Conservation (phyloP, 2,329 filamentous ascomycete genomes). For the Ploettnerulaceae sp. region DNA sequence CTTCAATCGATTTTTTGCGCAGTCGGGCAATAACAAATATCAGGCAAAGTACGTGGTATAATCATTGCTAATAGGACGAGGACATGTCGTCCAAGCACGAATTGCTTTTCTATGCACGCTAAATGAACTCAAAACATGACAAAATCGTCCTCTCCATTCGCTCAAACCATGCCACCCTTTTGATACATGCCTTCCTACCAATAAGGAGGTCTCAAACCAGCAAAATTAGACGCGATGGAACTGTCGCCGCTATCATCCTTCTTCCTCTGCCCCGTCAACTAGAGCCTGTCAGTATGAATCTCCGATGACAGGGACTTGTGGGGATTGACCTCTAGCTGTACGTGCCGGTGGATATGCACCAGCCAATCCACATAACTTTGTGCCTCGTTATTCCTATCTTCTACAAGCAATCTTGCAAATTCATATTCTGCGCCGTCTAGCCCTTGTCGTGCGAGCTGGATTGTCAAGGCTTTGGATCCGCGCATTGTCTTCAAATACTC, state of each 20-base stretch:
- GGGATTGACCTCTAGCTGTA: conserved; percentile 74
- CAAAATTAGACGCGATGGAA: conserved; percentile 49
- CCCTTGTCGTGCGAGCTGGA: conserved; percentile 88
- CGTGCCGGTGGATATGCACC: conserved; percentile 87
- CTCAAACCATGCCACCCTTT: no score
- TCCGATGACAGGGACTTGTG: no score
- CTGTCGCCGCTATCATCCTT: conserved; percentile 55
- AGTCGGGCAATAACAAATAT: neutral
- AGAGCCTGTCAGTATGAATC: conserved; percentile 13
- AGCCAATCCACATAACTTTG: conserved; percentile 99
- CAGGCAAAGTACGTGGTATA: neutral
- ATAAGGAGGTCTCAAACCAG: conserved; percentile 54
- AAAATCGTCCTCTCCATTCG: neutral
- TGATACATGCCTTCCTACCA: conserved; percentile 40
- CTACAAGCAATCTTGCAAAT: conserved; percentile 84
- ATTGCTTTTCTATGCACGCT: conserved; percentile 20
- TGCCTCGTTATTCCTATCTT: conserved; percentile 96
- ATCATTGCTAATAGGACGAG: no score
- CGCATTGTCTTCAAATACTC: conserved; percentile 78
- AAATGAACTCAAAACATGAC: conserved; percentile 16
- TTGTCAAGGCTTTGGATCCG: conserved; percentile 79
- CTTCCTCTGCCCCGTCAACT: conserved; percentile 67
- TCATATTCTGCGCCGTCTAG: conserved; percentile 95
- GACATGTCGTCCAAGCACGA: no score
- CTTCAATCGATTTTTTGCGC: no score